Evolutionary conservation across 257 asterid species (phyloP), one percentile per base, ranked within the genome.

Genomic region (Catharanthus roseus): DNA sequence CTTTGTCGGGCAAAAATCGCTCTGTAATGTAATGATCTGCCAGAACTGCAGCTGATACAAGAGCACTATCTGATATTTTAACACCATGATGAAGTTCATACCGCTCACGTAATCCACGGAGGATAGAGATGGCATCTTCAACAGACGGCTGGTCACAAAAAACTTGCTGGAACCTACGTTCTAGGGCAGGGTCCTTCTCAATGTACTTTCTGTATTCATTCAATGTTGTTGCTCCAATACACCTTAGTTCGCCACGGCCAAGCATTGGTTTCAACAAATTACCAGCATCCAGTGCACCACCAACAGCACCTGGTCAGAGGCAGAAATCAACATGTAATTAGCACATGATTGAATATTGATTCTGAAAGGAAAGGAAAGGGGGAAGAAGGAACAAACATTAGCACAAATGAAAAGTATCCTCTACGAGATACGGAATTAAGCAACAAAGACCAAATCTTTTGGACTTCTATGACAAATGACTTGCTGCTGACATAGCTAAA

Each of bases 111-210:
- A 92, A 82, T 56, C 98, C 98, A 72, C 98, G 98, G 70, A 92
- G 86, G 72, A 92, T 92, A 41, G 96, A 92, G n/a, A 92, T 82
- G 34, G 96, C 77, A 79, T 90, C 96, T 81, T 90, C 98, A 38
- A 92, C 96, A 70, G 96, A 88, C 74, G 98, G 98, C 74, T 88
- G 92, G 67, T 90, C 90, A 79, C 98, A 92, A 74, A 81, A 92
- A 67, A 92, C 98, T 83, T 92, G 98, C 74, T 92, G 98, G 74
- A 92, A 92, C 80, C 98, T 86, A 67, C 98, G 91, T 74, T 92
- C 98, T 74, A 92, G 70, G 41, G 98, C 98, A 79, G 96, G 96
- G 79, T 92, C 98, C 85, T 92, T 92, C 84, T 92, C 98, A 76
- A 92, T 86, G 82, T 92, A 92, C 80, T 86, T 92, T 73, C 96